Percentiles rank a stretch among this genome's conserved stretches.
Evolutionary conservation across 1,284 basidiomycete genomes (phyloP).

Genomic region (Inonotus hispidus): DNA sequence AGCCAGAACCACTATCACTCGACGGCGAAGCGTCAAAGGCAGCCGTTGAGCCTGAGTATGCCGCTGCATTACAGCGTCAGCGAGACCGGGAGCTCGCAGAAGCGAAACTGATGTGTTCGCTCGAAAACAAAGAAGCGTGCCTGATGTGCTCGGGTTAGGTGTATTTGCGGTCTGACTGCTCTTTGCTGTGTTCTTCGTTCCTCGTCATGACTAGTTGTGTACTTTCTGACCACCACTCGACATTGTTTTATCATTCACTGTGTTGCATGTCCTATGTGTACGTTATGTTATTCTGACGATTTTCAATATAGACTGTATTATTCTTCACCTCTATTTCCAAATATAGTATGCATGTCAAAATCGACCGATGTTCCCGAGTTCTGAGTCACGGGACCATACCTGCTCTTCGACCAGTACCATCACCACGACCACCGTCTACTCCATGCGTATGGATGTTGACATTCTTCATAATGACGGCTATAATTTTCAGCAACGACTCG

Average conservation of each 20-base stretch:
- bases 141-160: constrained; percentile 77
- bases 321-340: too few relatives aligned
- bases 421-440: too few relatives aligned
- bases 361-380: background rate
- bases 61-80: constrained; percentile 71
- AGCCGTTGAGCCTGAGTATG: constrained; percentile 76
- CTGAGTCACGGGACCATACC: too few relatives aligned
- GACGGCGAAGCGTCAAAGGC: constrained; percentile 46
- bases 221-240: background rate
- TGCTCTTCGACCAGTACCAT: too few relatives aligned
- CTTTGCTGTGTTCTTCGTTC: background rate
- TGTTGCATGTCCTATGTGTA: too few relatives aligned
- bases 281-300: too few relatives aligned
- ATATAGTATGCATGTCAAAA: background rate
- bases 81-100: constrained; percentile 76
- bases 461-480: background rate
- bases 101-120: constrained; percentile 74
- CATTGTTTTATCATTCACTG: background rate
- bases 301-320: too few relatives aligned
- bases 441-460: too few relatives aligned
- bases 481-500: background rate
- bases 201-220: background rate
- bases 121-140: constrained; percentile 88
- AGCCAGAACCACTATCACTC: constrained; percentile 27
- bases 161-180: background rate